Percentiles rank a stretch among this genome's conserved stretches.
Conservation (phyloP, 768 basidiomycete genomes). For the Amanita jacksonii region DNA sequence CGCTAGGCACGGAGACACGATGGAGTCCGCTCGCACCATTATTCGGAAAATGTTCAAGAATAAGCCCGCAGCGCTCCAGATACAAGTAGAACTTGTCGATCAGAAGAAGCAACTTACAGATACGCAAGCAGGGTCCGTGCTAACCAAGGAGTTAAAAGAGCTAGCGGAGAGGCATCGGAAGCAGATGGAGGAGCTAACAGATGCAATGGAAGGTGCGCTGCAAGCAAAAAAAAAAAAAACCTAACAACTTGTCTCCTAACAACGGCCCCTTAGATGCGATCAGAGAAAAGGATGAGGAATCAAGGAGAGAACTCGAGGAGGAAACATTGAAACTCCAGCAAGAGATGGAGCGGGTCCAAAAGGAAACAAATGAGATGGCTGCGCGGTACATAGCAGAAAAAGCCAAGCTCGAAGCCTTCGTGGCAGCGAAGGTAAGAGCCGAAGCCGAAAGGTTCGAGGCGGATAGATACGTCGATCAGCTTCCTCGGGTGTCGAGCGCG, state of each 20-base stretch:
- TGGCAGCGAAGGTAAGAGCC: conserved; percentile 20
- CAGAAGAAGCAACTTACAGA: conserved; percentile 37
- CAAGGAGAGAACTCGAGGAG: conserved; percentile 31
- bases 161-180: conserved; percentile 35
- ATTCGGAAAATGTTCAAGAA: conserved; percentile 32
- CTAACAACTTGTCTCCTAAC: background rate
- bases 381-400: conserved; percentile 30
- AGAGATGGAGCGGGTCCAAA: conserved; percentile 33
- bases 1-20: conserved; percentile 30
- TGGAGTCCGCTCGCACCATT: conserved; percentile 31
- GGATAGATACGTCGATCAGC: conserved; percentile 8
- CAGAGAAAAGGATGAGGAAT: conserved; percentile 36
- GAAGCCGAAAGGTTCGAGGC: conserved; percentile 13
- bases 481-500: too few species aligned
- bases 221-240: background rate
- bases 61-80: conserved; percentile 33
- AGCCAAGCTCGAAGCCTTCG: conserved; percentile 17
- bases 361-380: conserved; percentile 30
- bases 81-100: conserved; percentile 48
- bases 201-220: conserved; percentile 34
- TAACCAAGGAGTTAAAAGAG: conserved; percentile 38
- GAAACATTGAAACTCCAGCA: conserved; percentile 32
- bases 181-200: conserved; percentile 36
- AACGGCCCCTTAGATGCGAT: conserved; percentile 22
- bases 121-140: conserved; percentile 44